Percentiles rank a stretch among this genome's conserved stretches.
Evolutionary conservation across 768 basidiomycete genomes (phyloP).

Genomic region (Mycena floridula): DNA sequence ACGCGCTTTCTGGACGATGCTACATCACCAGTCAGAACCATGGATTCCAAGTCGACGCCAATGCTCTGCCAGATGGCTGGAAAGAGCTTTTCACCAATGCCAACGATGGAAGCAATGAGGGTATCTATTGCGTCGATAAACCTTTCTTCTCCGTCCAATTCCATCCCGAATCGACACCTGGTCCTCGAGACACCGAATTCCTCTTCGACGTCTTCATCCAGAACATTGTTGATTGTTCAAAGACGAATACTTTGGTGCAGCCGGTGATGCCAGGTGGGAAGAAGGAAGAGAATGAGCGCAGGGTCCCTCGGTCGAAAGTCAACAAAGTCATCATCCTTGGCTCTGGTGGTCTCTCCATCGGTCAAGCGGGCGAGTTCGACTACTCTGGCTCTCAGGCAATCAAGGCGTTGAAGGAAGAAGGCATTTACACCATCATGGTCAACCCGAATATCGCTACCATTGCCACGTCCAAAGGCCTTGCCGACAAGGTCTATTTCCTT

Average conservation of each 20-base stretch:
- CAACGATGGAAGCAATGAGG: conserved; percentile 96
- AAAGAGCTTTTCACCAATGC: conserved; percentile 93
- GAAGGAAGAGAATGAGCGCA: conserved; percentile 76
- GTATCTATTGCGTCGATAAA: conserved; percentile 87
- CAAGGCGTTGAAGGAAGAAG: conserved; percentile 98
- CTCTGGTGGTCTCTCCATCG: conserved; percentile 95
- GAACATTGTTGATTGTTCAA: conserved; percentile 70
- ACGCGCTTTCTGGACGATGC: conserved; percentile 88
- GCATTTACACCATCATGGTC: conserved; percentile 97
- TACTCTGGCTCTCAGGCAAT: conserved; percentile 99
- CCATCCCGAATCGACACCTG: conserved; percentile 96
- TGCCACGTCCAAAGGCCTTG: conserved; percentile 93
- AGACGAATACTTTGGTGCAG: conserved; percentile 46
- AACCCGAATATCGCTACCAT: conserved; percentile 99
- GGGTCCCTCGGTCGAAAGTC: conserved; percentile 67
- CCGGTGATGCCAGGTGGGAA: conserved; percentile 74
- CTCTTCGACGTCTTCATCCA: conserved; percentile 96
- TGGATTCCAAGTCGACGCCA: conserved; percentile 89
- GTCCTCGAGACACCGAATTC: conserved; percentile 97
- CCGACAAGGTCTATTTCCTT: conserved; percentile 99
- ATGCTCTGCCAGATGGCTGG: conserved; percentile 79
- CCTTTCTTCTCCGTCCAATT: conserved; percentile 99
- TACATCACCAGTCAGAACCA: conserved; percentile 99
- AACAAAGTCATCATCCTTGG: conserved; percentile 95
- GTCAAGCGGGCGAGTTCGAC: conserved; percentile 99